Percentiles rank a stretch among this genome's conserved stretches.
Conservation (phyloP, 176 grass and related monocot species). For the Pharus latifolius region DNA sequence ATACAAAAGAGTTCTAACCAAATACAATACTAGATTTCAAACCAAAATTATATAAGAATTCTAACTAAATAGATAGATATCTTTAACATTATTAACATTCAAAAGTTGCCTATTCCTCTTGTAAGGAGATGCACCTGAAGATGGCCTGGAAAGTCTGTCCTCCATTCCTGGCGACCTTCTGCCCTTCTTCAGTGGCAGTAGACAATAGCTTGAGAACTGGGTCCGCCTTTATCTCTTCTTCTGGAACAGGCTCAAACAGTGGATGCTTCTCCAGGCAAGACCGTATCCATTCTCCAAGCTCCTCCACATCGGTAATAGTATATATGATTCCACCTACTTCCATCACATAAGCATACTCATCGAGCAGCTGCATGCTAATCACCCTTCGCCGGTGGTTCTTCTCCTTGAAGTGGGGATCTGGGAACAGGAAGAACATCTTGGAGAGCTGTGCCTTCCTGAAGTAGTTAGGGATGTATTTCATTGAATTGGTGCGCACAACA, state of each 20-base stretch:
- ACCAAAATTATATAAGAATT: no score
- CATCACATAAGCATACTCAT: constrained; percentile 94
- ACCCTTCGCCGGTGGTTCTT: constrained; percentile 87
- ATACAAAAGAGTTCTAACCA: no score
- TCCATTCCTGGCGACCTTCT: constrained; percentile 84
- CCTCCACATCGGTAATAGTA: constrained; percentile 82
- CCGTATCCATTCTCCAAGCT: constrained; percentile 84
- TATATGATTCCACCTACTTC: constrained; percentile 80
- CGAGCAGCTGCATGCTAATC: constrained; percentile 70
- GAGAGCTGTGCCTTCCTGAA: constrained; percentile 79
- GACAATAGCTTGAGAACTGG: constrained; percentile 62
- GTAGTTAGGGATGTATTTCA: constrained; percentile 96
- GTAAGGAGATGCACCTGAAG: constrained; percentile 48
- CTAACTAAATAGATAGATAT: no score
- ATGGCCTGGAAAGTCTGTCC: constrained; percentile 81
- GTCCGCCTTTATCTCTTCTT: constrained; percentile 49
- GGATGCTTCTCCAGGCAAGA: constrained; percentile 77
- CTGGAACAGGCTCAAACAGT: constrained; percentile 45
- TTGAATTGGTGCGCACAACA: constrained; percentile 92
- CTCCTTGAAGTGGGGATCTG: constrained; percentile 96
- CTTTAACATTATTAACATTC: no score
- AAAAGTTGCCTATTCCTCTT: constrained; percentile 19
- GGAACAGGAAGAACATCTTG: constrained; percentile 98
- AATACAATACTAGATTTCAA: no score
- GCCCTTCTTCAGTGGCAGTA: constrained; percentile 79